Base-by-base conservation (phyloP, 2,329 filamentous ascomycete genomes). In the Aspergillus unguis region DNA sequence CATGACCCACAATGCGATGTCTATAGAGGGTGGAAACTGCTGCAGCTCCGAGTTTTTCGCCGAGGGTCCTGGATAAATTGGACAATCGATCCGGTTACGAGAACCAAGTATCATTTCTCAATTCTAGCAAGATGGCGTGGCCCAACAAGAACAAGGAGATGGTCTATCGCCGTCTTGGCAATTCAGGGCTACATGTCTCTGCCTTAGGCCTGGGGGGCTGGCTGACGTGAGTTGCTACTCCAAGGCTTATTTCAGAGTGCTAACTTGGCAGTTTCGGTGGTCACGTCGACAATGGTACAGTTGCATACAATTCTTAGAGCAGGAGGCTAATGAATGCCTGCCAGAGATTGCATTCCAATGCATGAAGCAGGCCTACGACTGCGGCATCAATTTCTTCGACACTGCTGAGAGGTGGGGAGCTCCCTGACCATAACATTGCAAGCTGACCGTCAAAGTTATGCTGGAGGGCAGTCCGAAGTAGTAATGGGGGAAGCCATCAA, bases 161-260 rank as follows among this genome's bases (percentile, higher is more conserved):
- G 86, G 77, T 85, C 62, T 89, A 89, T 70, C 83, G 86, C 57
- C 85, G 84, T 68, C 77, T 89, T 5, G 86, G 87, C 63, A 81
- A 81, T 44, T 87, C 85, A 7, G 87, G 87, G 50, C 80, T 90
- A 23, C 84, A 89, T 69, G 85, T 90, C 33, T 90, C 86, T 42
- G 80, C 84, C 45, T 85, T 91, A 58, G 85, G 84, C 1, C 77
- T 90, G 3, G 87, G 75, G 38, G 73, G 72, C 35, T 75, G 71
- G 71, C 57, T 70, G 17, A 69, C 64, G 55, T 70, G 55, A 57
- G 58, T 55, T n/a, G 23, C 27, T 50, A 28, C 41, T 51, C 32
- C 35, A 27, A 10, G 17, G 23, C 11, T 17, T 25, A 28, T 28
- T 23, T 5, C 35, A 6, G 6, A 42, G 36, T 7, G 35, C 23